Percentiles rank a stretch among this genome's conserved stretches.
Conservation (phyloP, 2,329 filamentous ascomycete genomes). For the Aspergillus intermedius region DNA sequence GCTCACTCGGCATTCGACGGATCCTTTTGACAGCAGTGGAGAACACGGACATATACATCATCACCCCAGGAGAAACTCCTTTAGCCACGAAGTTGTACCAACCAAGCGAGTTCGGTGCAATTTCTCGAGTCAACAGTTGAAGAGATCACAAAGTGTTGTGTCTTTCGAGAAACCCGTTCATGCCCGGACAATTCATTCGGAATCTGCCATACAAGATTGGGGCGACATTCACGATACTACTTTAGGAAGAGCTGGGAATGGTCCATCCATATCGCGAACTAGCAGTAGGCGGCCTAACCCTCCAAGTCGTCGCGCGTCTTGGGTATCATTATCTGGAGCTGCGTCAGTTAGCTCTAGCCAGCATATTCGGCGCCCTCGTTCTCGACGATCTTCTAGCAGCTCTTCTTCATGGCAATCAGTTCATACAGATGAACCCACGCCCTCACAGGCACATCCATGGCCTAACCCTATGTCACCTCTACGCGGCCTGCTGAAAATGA, state of each 20-base stretch:
- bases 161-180: constrained; percentile 9
- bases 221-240: neutral
- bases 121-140: constrained; percentile 3
- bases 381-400: constrained; percentile 3
- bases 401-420: neutral
- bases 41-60: constrained; percentile 16
- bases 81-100: constrained; percentile 24
- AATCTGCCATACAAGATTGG: neutral
- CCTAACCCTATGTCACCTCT: constrained; percentile 8
- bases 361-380: constrained; percentile 1
- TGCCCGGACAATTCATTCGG: neutral
- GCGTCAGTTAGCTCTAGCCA: neutral
- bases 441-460: neutral
- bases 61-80: constrained; percentile 22
- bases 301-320: constrained; percentile 2
- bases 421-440: neutral
- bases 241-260: constrained; percentile 1
- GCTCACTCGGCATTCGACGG: constrained; percentile 10
- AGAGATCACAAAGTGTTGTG: constrained; percentile 14
- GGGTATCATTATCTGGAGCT: constrained; percentile 5
- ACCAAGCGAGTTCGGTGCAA: constrained; percentile 5
- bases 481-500: constrained; percentile 11
- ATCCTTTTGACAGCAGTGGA: constrained; percentile 18
- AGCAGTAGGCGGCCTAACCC: constrained; percentile 3
- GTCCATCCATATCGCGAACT: neutral